Evolutionary conservation across 495 filamentous ascomycete species (phyloP), one percentile per base, ranked within the genome.

Genomic region (Aspergillus wentii): DNA sequence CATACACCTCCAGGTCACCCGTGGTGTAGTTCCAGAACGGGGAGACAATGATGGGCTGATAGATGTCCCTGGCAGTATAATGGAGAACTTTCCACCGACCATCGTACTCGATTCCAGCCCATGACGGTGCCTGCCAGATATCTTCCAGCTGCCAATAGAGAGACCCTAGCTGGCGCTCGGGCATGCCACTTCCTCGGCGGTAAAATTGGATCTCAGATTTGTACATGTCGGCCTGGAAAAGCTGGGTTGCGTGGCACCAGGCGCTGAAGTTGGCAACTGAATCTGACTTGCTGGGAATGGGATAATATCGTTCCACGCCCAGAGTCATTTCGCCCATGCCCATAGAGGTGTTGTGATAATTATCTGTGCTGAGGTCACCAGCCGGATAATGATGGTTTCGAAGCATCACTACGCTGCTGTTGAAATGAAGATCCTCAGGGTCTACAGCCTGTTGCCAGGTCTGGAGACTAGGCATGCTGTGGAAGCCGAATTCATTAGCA

Each of bases 61-160:
- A 85, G 29, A 82, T 71, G 33, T 84, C 79, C 36, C 72, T 73
- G 1, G 72, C 74, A 1, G 65, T 59, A 27, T 82, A 76, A 43
- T 83, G 78, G 17, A 83, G 60, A 3, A 79, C 68, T 48, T 85
- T 83, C 79, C 78, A 83, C 3, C 81, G 65, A 2, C 79, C 79
- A 41, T 74, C 71, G 34, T 76, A 79, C 57, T 82, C 79, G 32
- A 80, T 77, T 0, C 76, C 63, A 1, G 80, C 76, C 80, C 80
- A 85, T 1, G 79, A 76, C 0, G 80, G 79, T 6, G 79, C 80
- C 49, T 80, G 76, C 80, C 80, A 83, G 48, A 82, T 76, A 56
- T 83, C 80, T 42, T 85, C 76, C 1, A 85, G 59, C 52, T 85
- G 80, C 81, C 81, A 85, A 52, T 84, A 85, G 6, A 85, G 51